Evolutionary conservation across 495 filamentous ascomycete species (phyloP), one percentile per base, ranked within the genome.

Genomic region (Aspergillus sparsus): DNA sequence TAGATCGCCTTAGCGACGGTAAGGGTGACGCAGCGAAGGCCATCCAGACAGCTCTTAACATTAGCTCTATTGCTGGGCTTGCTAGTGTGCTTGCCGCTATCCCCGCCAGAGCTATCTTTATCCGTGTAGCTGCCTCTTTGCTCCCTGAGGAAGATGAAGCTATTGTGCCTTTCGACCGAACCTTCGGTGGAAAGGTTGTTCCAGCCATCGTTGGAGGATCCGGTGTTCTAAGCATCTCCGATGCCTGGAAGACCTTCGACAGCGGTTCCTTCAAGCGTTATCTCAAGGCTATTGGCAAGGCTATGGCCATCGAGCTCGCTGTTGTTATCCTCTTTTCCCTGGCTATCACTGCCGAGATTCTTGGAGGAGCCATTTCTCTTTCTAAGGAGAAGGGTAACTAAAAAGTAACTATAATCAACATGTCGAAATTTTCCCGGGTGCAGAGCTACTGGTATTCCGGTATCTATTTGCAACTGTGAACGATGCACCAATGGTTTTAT

Each of bases 151-250:
- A 83, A 31, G 74, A 89, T 49, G 85, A 91, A 70, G 80, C 84
- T 4, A 89, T 92, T 59, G 85, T 92, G 47, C 84, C 86, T n/a
- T 90, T 91, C 54, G 89, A 92, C 74, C 83, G 87, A 50, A 83
- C 79, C 49, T 90, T 90, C 60, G 84, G 79, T 41, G 79, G 83
- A 12, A 84, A 83, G 64, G 79, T 85, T 16, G 68, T 73, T 32
- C 82, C 87, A 18, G 83, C 81, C 18, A 80, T 89, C 46, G 74
- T 90, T 7, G 87, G 85, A 58, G 90, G 89, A 54, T 83, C 81
- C 68, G 87, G 89, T 65, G 82, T 79, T 61, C 78, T 89, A 55
- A 83, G 83, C 46, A 80, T 93, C 68, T 68, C 81, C 33, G 88
- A 91, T 62, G 90, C 89, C 0, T 87, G 89, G 85, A 80, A 73